Conservation (phyloP, 2,329 filamentous ascomycete genomes). For the Diaporthe sp. region DNA sequence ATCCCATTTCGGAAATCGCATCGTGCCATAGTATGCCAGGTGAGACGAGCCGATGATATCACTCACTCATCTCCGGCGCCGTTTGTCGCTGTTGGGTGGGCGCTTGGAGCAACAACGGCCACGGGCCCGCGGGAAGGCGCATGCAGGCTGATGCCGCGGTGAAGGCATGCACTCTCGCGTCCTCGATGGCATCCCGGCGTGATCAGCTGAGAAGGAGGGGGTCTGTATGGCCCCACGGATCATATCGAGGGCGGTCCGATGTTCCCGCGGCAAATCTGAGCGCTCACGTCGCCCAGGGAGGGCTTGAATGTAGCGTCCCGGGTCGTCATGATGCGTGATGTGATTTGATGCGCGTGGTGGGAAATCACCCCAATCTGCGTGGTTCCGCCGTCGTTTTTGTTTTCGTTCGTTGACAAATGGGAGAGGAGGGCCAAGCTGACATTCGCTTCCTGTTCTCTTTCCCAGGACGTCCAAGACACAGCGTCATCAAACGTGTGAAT, state of each 20-base stretch:
- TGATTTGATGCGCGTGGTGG: background rate
- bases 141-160: conserved; percentile 14
- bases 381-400: conserved; percentile 16
- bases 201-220: background rate
- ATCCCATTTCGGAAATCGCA: background rate
- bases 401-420: conserved; percentile 31
- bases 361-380: conserved; percentile 29
- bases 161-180: background rate
- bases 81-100: background rate
- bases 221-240: background rate
- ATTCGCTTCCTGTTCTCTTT: background rate
- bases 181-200: conserved; percentile 8
- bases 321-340: background rate
- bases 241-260: conserved; percentile 28
- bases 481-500: conserved; percentile 5
- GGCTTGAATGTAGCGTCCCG: conserved; percentile 22
- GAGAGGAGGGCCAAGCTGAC: conserved; percentile 12
- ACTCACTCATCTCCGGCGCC: background rate
- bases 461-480: conserved; percentile 5
- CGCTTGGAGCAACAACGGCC: background rate
- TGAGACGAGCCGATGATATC: conserved; percentile 30
- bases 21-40: background rate
- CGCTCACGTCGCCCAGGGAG: conserved; percentile 10
- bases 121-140: background rate
- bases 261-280: conserved; percentile 25